Evolutionary conservation across 306 rosid genomes (phyloP), one percentile per base, ranked within the genome.

Genomic region (Trifolium subterraneum): DNA sequence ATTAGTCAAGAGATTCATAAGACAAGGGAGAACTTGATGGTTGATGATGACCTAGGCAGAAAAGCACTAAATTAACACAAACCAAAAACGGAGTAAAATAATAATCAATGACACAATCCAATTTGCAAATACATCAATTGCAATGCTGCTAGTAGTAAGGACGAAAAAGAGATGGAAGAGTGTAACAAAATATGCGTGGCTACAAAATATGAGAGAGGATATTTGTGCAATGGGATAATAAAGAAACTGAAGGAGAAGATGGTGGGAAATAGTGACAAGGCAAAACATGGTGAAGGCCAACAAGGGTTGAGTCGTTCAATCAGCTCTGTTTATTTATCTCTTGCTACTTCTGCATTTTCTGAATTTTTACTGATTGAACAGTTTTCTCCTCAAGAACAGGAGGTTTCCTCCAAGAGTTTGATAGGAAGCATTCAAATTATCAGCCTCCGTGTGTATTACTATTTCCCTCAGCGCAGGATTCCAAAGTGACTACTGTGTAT

Each of bases 1-100:
- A 81, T 86, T 87, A 5, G 77, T 78, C 87, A 93, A 83, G 9
- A 93, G 86, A 71, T 68, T 88, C 78, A 88, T 78, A 64, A 93
- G 85, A 73, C 92, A 81, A 47, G 93, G 96, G 38, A 93, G 90
- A 50, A 91, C 92, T 80, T 86, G 93, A 55, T 90, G 96, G 51
- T 82, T 83, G 79, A 93, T 90, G 48, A 93, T 91, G 59, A 89
- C 90, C 98, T 93, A 56, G 13, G 25, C 38, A 33, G 60, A 11
- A 74, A 70, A 72, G 44, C 38, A 73, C 33, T 38, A 33, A 35
- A 19, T 61, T 77, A 71, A 64, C 69, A 41, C 60, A 76, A 50
- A 69, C 50, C 66, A 33, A 29, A 39, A 69, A 42, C 38, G 27
- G 10, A 31, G 64, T n/a, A 12, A 16, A 29, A 25, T 33, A 4